These are phyloP conservation scores for Rachicladosporium sp. DNA, from an alignment of 2,329 filamentous ascomycete genomes.

Conservation along the genomic window DNA sequence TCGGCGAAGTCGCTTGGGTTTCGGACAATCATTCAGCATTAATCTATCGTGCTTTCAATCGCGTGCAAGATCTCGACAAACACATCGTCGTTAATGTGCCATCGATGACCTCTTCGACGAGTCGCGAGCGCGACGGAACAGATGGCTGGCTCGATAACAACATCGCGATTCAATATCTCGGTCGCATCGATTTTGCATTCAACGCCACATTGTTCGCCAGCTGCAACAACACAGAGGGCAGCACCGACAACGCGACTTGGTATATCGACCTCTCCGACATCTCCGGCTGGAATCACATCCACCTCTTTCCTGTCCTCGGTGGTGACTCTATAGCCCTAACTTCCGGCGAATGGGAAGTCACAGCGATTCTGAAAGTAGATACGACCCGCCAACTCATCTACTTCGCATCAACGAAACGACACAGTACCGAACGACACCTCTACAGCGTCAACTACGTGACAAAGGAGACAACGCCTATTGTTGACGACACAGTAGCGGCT, in stretches of 20 bases:
- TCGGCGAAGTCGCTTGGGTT: conserved; percentile 58
- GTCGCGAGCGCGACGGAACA: conserved; percentile 46
- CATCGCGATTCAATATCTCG: conserved; percentile 44
- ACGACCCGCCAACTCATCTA: conserved; percentile 44
- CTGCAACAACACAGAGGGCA: too few species aligned
- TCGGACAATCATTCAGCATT: conserved; percentile 49
- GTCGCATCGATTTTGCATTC: conserved; percentile 23
- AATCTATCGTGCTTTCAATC: conserved; percentile 54
- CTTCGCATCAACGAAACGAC: conserved; percentile 51
- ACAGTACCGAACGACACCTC: conserved; percentile 55
- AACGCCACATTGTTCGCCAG: conserved; percentile 24
- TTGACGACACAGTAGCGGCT: conserved; percentile 47
- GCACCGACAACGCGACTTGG: conserved; percentile 29
- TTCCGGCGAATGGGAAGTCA: conserved; percentile 54
- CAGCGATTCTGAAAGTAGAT: conserved; percentile 48
- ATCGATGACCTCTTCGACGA: conserved; percentile 32
- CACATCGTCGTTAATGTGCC: conserved; percentile 47
- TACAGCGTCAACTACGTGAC: conserved; percentile 52
- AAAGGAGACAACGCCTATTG: conserved; percentile 44
- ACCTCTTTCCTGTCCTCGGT: conserved; percentile 48
- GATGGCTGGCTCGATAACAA: conserved; percentile 53
- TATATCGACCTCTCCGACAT: conserved; percentile 57
- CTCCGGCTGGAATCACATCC: conserved; percentile 54
- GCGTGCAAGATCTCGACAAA: conserved; percentile 54
- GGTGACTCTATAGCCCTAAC: conserved; percentile 46